Percentiles rank a stretch among this genome's conserved stretches.
Evolutionary conservation across 441 rosid species (phyloP).

Genomic region (Erodium texanum): DNA sequence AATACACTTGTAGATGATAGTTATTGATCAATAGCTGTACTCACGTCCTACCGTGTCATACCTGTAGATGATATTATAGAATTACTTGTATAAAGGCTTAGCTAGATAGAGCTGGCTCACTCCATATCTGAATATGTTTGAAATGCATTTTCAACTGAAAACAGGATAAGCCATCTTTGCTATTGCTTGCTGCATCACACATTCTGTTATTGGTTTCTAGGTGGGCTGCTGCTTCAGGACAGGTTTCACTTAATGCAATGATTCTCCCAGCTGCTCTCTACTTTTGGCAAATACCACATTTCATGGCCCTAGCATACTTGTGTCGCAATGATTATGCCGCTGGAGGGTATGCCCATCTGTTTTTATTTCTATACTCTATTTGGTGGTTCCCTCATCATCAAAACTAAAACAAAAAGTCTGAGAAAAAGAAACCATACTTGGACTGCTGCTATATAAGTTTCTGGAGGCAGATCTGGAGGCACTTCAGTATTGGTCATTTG

Average conservation of each 20-base stretch:
- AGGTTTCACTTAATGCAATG: constrained; percentile 56
- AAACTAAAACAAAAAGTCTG: not conserved
- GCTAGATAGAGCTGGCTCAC: too few relatives aligned
- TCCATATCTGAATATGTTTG: too few relatives aligned
- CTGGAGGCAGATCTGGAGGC: too few relatives aligned
- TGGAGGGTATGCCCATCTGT: constrained; percentile 62
- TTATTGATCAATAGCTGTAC: not conserved
- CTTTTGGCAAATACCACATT: constrained; percentile 98
- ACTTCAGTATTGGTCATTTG: constrained; percentile 1
- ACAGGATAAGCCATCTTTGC: too few relatives aligned
- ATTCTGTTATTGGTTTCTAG: constrained; percentile 26
- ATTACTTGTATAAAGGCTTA: too few relatives aligned
- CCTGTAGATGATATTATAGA: too few relatives aligned
- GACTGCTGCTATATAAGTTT: too few relatives aligned
- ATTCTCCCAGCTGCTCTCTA: constrained; percentile 91
- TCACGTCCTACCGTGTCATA: not conserved
- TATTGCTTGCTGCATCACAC: too few relatives aligned
- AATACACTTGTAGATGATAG: not conserved
- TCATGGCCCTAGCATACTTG: constrained; percentile 89
- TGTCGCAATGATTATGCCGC: constrained; percentile 87
- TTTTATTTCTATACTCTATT: constrained; percentile 1
- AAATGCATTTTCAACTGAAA: too few relatives aligned
- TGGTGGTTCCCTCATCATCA: not conserved
- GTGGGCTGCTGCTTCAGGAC: constrained; percentile 88
- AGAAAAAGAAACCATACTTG: not conserved